Percentiles rank a stretch among this genome's conserved stretches.
These are phyloP conservation scores for Lentinus polychrous DNA, from an alignment of 1,284 basidiomycete genomes.

Conservation along the genomic window DNA sequence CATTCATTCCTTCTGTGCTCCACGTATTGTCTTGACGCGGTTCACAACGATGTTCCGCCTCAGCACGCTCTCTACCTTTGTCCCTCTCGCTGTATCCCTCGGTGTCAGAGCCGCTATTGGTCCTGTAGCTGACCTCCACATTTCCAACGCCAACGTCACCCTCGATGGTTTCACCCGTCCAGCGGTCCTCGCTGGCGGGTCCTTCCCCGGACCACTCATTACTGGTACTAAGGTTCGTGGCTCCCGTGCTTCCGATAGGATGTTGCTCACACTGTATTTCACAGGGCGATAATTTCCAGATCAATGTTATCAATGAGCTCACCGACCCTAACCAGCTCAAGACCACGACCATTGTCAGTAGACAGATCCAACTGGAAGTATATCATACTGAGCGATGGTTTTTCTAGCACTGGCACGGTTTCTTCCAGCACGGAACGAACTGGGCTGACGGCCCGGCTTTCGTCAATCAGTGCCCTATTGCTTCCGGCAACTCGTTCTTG, in stretches of 20 bases:
- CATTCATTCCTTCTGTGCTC: background rate
- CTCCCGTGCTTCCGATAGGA: background rate
- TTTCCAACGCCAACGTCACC: slow-evolving; percentile 18
- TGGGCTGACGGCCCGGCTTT: slow-evolving; percentile 28
- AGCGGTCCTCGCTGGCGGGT: slow-evolving; percentile 22
- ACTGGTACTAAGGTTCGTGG: slow-evolving; percentile 18
- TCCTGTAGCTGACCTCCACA: slow-evolving; percentile 18
- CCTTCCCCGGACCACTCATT: slow-evolving; percentile 25
- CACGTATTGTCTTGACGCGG: background rate
- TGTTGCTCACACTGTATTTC: background rate
- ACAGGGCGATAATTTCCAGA: slow-evolving; percentile 19
- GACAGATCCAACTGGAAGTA: background rate
- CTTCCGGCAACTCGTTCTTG: slow-evolving; percentile 35
- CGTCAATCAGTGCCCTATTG: slow-evolving; percentile 46
- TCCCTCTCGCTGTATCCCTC: slow-evolving; percentile 2
- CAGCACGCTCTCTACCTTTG: slow-evolving; percentile 1
- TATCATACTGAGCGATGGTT: background rate
- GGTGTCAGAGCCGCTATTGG: slow-evolving; percentile 14
- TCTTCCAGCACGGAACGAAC: slow-evolving; percentile 25
- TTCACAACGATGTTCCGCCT: slow-evolving; percentile 3
- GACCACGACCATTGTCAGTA: slow-evolving; percentile 14
- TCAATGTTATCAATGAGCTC: slow-evolving; percentile 28
- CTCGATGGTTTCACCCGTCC: slow-evolving; percentile 20
- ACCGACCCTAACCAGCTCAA: slow-evolving; percentile 24
- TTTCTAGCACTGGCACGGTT: slow-evolving; percentile 29